A percentile compares a stretch with the other conserved stretches of the same genome.
Evolutionary conservation across 768 basidiomycete genomes (phyloP).

Genomic region (Collybia mongolica): DNA sequence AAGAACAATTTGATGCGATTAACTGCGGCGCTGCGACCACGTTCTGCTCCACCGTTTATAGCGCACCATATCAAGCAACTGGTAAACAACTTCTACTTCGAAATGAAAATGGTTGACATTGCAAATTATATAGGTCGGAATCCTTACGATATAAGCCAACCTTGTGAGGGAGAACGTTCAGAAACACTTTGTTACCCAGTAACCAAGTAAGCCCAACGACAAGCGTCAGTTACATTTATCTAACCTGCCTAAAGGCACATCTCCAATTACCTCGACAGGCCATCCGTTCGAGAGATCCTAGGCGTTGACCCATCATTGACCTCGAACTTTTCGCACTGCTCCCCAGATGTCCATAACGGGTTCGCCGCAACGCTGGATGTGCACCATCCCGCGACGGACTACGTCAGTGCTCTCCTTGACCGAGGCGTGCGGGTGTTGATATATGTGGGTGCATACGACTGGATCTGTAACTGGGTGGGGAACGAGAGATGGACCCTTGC

Average conservation of each 20-base stretch:
- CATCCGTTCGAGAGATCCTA: constrained; percentile 49
- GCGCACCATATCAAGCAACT: constrained; percentile 42
- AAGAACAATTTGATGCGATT: constrained; percentile 61
- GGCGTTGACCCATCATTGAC: constrained; percentile 45
- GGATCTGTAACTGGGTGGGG: constrained; percentile 62
- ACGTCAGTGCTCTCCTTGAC: constrained; percentile 52
- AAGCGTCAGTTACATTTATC: background rate
- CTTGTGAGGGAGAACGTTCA: constrained; percentile 44
- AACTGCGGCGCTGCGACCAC: constrained; percentile 57
- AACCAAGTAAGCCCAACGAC: constrained; percentile 25
- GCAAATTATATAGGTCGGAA: constrained; percentile 34
- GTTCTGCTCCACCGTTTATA: constrained; percentile 48
- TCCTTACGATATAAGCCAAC: constrained; percentile 66
- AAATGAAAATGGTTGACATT: background rate
- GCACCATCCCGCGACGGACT: constrained; percentile 48
- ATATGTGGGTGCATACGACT: constrained; percentile 56
- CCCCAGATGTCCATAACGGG: constrained; percentile 37
- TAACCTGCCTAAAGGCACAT: constrained; percentile 41
- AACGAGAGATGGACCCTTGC: constrained; percentile 61
- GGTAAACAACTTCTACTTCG: constrained; percentile 20
- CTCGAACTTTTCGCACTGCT: constrained; percentile 55
- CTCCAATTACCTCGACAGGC: constrained; percentile 55
- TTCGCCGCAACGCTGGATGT: constrained; percentile 58
- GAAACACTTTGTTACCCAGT: constrained; percentile 58
- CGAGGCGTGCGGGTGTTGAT: constrained; percentile 51